Conservation (phyloP, 768 basidiomycete species). For the Crucibulum laeve region DNA sequence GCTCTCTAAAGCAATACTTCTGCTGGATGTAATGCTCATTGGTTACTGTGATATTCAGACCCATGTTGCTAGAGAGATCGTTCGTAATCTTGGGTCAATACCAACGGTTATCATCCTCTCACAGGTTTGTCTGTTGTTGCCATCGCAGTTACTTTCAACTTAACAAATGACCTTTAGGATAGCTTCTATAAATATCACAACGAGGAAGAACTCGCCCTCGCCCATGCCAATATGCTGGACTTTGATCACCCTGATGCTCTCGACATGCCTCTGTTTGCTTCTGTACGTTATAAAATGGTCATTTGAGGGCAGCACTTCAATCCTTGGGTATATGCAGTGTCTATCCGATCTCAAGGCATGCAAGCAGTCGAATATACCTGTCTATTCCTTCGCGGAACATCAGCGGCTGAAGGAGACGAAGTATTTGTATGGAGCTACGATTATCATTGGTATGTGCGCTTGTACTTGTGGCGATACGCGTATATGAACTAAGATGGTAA, state of each 20-base stretch:
- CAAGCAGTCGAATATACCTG: conserved; percentile 82
- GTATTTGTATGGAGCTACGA: conserved; percentile 90
- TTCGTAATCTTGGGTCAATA: conserved; percentile 75
- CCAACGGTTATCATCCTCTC: conserved; percentile 90
- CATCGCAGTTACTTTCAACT: neutral
- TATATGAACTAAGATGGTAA: neutral
- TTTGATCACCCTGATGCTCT: conserved; percentile 93
- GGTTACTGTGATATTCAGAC: conserved; percentile 42
- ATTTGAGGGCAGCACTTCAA: conserved; percentile 1
- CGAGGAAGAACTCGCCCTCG: conserved; percentile 76
- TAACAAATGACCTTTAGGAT: conserved; percentile 48
- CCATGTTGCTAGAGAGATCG: conserved; percentile 80
- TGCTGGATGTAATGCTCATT: neutral
- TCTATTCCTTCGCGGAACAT: conserved; percentile 92
- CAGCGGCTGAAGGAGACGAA: conserved; percentile 76
- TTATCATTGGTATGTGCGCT: conserved; percentile 74
- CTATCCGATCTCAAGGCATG: conserved; percentile 81
- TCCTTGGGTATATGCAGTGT: conserved; percentile 46
- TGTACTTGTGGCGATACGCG: neutral
- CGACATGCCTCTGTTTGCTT: conserved; percentile 83
- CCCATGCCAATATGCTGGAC: conserved; percentile 76
- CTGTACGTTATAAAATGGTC: conserved; percentile 39
- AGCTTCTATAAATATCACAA: conserved; percentile 88
- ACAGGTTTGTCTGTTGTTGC: conserved; percentile 42
- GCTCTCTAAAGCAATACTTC: conserved; percentile 7